phyloP scores from a whole-genome alignment of 2,329 filamentous ascomycete genomes.

The Aureobasidium pullulans region DNA sequence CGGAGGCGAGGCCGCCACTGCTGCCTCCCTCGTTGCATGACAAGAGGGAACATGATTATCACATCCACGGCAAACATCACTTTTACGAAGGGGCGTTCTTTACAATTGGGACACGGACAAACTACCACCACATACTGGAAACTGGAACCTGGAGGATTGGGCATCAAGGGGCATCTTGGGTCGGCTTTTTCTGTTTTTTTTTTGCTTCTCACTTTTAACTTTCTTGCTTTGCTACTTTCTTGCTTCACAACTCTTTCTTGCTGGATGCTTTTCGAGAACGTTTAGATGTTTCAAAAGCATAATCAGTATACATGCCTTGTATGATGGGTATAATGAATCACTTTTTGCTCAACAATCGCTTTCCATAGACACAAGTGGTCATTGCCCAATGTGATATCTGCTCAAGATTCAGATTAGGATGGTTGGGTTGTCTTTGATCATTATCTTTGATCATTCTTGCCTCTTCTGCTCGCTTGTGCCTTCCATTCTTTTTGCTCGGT shows the following conservation, averaged over 20 bases:
- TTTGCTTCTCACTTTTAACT: neutral
- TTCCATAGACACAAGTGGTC: too few relatives aligned
- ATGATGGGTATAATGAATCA: too few relatives aligned
- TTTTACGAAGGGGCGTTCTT: neutral
- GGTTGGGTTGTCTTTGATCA: too few relatives aligned
- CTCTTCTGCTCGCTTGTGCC: too few relatives aligned
- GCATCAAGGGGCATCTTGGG: neutral
- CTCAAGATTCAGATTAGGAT: too few relatives aligned
- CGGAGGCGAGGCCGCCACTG: slow-evolving; percentile 25
- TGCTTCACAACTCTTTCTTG: neutral
- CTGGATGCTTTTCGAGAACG: neutral
- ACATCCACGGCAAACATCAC: neutral
- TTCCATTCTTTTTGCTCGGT: too few relatives aligned
- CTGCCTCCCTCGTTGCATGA: neutral
- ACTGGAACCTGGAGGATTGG: neutral
- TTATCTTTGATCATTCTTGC: too few relatives aligned
- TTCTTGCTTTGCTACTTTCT: neutral
- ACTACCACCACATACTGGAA: neutral
- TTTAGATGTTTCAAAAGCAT: too few relatives aligned
- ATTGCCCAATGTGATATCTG: too few relatives aligned
- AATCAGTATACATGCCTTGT: too few relatives aligned
- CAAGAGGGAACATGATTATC: neutral
- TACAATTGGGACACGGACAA: neutral
- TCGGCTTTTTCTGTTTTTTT: neutral
- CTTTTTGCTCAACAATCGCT: too few relatives aligned